A percentile compares a stretch with the other conserved stretches of the same genome.
Conservation (phyloP, 768 basidiomycete genomes). For the Mycena haematopus region DNA sequence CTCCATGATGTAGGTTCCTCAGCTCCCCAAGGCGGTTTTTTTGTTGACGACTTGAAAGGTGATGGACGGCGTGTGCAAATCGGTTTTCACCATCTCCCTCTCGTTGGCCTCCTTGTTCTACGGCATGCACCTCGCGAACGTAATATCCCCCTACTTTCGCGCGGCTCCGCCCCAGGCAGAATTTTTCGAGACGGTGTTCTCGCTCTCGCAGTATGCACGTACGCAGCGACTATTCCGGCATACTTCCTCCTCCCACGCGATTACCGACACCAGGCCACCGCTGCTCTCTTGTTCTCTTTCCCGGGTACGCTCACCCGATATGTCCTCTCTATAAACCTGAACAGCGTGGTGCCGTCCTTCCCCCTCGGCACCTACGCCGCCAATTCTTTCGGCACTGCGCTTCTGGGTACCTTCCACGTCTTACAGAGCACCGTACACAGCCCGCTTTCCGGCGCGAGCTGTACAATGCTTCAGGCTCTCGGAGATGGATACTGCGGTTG, state of each 20-base stretch:
- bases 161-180: slow-evolving; percentile 46
- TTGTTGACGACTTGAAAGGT: slow-evolving; percentile 55
- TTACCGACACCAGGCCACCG: slow-evolving; percentile 82
- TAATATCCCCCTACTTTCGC: slow-evolving; percentile 49
- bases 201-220: slow-evolving; percentile 64
- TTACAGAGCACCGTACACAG: slow-evolving; percentile 59
- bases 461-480: slow-evolving; percentile 81
- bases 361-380: slow-evolving; percentile 83
- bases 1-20: slow-evolving; percentile 69
- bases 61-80: slow-evolving; percentile 84
- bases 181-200: slow-evolving; percentile 58
- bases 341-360: slow-evolving; percentile 63
- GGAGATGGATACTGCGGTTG: slow-evolving; percentile 95
- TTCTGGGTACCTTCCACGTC: slow-evolving; percentile 77
- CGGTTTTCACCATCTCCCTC: slow-evolving; percentile 78
- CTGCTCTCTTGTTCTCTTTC: slow-evolving; percentile 88
- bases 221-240: slow-evolving; percentile 76
- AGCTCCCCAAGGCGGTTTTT: slow-evolving; percentile 1
- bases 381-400: slow-evolving; percentile 80
- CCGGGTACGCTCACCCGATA: slow-evolving; percentile 90
- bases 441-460: slow-evolving; percentile 58
- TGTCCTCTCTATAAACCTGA: slow-evolving; percentile 73
- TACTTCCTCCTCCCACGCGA: slow-evolving; percentile 75
- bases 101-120: slow-evolving; percentile 80
- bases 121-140: slow-evolving; percentile 67